Conservation (phyloP, 176 grass and related monocot species). For the Triticum turgidum region DNA sequence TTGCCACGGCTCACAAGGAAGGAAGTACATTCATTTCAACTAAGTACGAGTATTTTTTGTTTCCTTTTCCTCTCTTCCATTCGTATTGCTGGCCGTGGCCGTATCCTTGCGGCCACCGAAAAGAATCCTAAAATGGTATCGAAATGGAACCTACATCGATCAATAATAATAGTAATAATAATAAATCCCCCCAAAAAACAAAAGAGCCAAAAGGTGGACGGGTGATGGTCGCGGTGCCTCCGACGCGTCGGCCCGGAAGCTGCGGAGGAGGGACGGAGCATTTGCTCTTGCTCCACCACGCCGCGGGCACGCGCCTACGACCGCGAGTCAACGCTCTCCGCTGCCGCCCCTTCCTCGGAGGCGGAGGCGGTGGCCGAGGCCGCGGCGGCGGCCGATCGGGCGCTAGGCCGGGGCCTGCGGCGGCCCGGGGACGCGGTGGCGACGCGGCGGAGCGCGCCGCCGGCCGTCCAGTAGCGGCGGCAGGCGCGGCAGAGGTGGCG, state of each 20-base stretch:
- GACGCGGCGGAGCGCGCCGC: constrained; percentile 86
- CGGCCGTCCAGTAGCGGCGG: constrained; percentile 96
- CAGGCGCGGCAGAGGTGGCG: constrained; percentile 96
- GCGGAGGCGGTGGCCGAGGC: constrained; percentile 50
- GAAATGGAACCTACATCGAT: constrained; percentile 23
- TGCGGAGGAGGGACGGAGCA: neutral
- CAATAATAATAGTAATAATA: neutral
- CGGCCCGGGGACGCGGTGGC: constrained; percentile 62
- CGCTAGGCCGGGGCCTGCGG: constrained; percentile 51
- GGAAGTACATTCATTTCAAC: constrained; percentile 5
- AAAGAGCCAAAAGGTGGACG: constrained; percentile 4
- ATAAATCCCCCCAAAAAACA: neutral
- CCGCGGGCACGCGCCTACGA: neutral
- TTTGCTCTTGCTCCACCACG: neutral
- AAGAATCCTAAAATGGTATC: constrained; percentile 52
- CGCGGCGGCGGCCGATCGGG: constrained; percentile 60
- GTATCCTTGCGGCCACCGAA: constrained; percentile 38
- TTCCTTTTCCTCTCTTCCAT: neutral
- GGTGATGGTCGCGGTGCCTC: constrained; percentile 9
- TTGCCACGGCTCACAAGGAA: too few species aligned
- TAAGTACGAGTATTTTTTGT: neutral
- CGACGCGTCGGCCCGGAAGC: constrained; percentile 6
- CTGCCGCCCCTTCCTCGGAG: constrained; percentile 28
- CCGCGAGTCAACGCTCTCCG: constrained; percentile 41
- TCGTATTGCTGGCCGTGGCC: constrained; percentile 30